Percentiles rank a stretch among this genome's conserved stretches.
phyloP scores from a whole-genome alignment of 2,329 filamentous ascomycete genomes.

The Fusarium sp. region DNA sequence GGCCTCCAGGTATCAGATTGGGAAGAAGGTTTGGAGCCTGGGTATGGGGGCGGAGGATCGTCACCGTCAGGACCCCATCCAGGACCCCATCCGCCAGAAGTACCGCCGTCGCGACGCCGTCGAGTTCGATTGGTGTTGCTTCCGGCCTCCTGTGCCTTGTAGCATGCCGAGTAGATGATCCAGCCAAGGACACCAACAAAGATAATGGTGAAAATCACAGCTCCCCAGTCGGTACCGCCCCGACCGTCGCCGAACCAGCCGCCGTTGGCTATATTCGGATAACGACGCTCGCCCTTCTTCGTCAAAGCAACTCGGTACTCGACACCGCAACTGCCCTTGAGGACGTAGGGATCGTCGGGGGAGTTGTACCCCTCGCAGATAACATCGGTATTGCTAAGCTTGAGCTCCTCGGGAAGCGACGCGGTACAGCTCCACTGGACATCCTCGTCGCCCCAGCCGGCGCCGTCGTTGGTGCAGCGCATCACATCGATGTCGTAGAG shows the following conservation, averaged over 20 bases:
- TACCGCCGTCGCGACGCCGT: conserved; percentile 50
- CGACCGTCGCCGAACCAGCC: conserved; percentile 52
- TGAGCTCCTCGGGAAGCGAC: conserved; percentile 69
- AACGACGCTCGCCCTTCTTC: conserved; percentile 77
- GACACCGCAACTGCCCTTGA: conserved; percentile 92
- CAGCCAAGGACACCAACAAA: conserved; percentile 71
- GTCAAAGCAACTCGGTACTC: conserved; percentile 88
- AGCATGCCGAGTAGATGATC: conserved; percentile 71
- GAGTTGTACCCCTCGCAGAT: conserved; percentile 88
- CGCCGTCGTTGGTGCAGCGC: conserved; percentile 89
- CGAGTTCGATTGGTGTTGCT: conserved; percentile 29
- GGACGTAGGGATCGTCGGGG: conserved; percentile 83
- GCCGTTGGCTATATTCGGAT: conserved; percentile 66
- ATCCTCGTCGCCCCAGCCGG: conserved; percentile 82
- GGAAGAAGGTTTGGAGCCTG: conserved; percentile 54
- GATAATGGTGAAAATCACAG: conserved; percentile 68
- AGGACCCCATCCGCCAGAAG: conserved; percentile 54
- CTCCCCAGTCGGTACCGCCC: conserved; percentile 52
- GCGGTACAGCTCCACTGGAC: conserved; percentile 91
- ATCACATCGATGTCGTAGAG: conserved; percentile 83
- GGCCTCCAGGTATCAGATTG: conserved; percentile 70
- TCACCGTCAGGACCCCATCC: conserved; percentile 58
- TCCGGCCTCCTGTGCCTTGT: conserved; percentile 18
- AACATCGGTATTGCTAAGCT: conserved; percentile 88
- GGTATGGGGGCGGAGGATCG: conserved; percentile 65